A percentile compares a stretch with the other conserved stretches of the same genome.
These are phyloP conservation scores for Coprinopsis sp. DNA, from an alignment of 768 basidiomycete species.

Conservation along the genomic window DNA sequence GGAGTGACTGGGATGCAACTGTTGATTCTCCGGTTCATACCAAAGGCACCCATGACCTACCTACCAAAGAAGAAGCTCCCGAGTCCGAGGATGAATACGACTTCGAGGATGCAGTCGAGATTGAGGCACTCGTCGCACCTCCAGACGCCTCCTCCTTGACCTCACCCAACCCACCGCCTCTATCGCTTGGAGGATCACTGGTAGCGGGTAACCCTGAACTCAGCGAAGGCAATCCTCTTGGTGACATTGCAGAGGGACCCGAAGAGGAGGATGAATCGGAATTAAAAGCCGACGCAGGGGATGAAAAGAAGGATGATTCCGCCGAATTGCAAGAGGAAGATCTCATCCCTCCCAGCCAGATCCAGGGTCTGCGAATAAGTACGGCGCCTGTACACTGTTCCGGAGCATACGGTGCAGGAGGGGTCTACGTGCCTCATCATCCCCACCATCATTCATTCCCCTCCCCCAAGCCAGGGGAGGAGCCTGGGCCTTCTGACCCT, in stretches of 20 bases:
- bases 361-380: conserved; percentile 56
- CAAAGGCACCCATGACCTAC: conserved; percentile 11
- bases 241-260: conserved; percentile 59
- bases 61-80: background rate
- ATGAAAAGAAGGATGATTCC: conserved; percentile 5
- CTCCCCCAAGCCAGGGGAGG: background rate
- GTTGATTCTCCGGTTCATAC: conserved; percentile 39
- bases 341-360: conserved; percentile 34
- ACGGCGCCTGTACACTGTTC: conserved; percentile 34
- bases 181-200: conserved; percentile 31
- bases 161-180: conserved; percentile 30
- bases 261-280: conserved; percentile 50
- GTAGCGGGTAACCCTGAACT: conserved; percentile 14
- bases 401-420: conserved; percentile 13
- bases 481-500: background rate
- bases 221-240: conserved; percentile 33
- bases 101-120: conserved; percentile 17
- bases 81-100: conserved; percentile 6
- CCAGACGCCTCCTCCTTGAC: conserved; percentile 20
- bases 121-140: conserved; percentile 50
- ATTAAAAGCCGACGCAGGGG: conserved; percentile 8
- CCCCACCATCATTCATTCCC: background rate
- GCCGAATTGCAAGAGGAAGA: conserved; percentile 14
- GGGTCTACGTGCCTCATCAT: conserved; percentile 14
- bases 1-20: conserved; percentile 43